Evolutionary conservation across 768 basidiomycete genomes (phyloP).

Genomic region (Boletus reticuloceps): DNA sequence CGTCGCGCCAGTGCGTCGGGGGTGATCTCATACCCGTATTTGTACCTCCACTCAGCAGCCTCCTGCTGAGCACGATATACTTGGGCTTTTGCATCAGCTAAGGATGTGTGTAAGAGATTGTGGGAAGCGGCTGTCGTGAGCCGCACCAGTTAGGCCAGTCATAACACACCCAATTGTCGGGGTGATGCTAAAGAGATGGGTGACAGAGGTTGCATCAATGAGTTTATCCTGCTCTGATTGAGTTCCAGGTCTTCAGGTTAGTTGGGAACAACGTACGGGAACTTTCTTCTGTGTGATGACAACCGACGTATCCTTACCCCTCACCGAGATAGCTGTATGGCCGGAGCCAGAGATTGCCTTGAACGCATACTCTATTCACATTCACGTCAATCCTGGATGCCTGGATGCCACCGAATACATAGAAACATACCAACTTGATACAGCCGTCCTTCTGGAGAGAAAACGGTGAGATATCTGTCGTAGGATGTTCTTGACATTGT

Average conservation of each 20-base stretch:
- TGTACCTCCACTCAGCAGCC: slow-evolving; percentile 91
- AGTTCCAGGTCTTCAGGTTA: not conserved
- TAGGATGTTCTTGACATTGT: slow-evolving; percentile 95
- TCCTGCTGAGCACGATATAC: slow-evolving; percentile 83
- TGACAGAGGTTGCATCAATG: slow-evolving; percentile 89
- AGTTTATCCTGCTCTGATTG: slow-evolving; percentile 79
- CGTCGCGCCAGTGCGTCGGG: slow-evolving; percentile 94
- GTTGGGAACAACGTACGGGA: slow-evolving; percentile 58
- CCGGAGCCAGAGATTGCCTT: slow-evolving; percentile 98
- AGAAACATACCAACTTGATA: slow-evolving; percentile 91
- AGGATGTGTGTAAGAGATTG: not conserved
- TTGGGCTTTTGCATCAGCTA: slow-evolving; percentile 92
- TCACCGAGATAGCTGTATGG: slow-evolving; percentile 88
- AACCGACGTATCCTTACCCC: slow-evolving; percentile 93
- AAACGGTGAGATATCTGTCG: slow-evolving; percentile 95
- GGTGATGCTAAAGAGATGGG: slow-evolving; percentile 94
- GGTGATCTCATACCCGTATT: slow-evolving; percentile 97
- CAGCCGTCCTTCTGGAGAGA: slow-evolving; percentile 94
- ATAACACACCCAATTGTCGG: slow-evolving; percentile 97
- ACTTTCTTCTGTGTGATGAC: slow-evolving; percentile 99
- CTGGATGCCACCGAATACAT: not conserved
- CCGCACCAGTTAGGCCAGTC: slow-evolving; percentile 91
- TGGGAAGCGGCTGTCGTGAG: not conserved
- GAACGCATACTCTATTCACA: slow-evolving; percentile 89
- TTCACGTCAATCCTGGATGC: slow-evolving; percentile 6